phyloP scores from a whole-genome alignment of 495 filamentous ascomycete species.

The Hyaloscypha bicolor region DNA sequence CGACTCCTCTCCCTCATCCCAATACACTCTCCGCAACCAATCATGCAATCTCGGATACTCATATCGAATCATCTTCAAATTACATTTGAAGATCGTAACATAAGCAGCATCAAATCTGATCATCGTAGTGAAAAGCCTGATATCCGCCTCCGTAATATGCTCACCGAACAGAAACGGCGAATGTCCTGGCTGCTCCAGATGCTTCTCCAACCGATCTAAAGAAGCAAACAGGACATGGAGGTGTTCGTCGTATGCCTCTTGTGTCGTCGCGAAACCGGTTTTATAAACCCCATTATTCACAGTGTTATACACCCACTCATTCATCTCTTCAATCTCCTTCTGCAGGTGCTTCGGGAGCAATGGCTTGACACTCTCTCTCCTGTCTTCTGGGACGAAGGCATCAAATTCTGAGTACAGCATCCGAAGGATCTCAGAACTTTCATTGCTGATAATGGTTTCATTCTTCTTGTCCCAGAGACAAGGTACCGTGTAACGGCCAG shows the following conservation, averaged over 20 bases:
- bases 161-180: conserved; percentile 69
- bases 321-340: conserved; percentile 68
- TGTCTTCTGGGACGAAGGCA: conserved; percentile 60
- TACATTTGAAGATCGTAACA: conserved; percentile 91
- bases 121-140: conserved; percentile 75
- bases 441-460: conserved; percentile 32
- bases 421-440: conserved; percentile 74
- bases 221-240: conserved; percentile 68
- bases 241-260: conserved; percentile 74
- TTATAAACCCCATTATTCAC: conserved; percentile 86
- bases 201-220: conserved; percentile 68
- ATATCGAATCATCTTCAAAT: conserved; percentile 78
- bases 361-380: conserved; percentile 51
- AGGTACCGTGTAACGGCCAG: conserved; percentile 77
- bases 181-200: conserved; percentile 49
- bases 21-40: conserved; percentile 73
- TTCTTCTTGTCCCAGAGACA: conserved; percentile 74
- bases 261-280: conserved; percentile 51
- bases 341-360: conserved; percentile 62
- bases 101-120: conserved; percentile 86
- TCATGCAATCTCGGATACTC: conserved; percentile 69
- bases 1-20: conserved; percentile 50
- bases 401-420: conserved; percentile 76
- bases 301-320: conserved; percentile 81
- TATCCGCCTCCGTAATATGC: conserved; percentile 75